Evolutionary conservation across 257 asterid genomes (phyloP).

Genomic region (Solanum acaule): DNA sequence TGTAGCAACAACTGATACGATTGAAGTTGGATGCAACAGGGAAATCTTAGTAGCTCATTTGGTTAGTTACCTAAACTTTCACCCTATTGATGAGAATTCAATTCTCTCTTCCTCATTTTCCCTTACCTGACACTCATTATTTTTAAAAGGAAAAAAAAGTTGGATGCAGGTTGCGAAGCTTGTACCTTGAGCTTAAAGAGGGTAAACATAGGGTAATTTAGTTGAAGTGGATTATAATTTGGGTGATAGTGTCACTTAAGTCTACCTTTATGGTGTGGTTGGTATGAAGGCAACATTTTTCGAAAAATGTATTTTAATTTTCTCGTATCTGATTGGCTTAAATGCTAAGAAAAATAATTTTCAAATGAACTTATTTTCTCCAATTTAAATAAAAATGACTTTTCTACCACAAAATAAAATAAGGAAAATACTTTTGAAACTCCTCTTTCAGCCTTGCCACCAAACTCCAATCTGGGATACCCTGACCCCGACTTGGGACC

Average conservation of each 20-base stretch:
- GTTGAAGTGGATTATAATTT: background rate
- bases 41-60: background rate
- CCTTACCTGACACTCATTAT: background rate
- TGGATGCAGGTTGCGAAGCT: background rate
- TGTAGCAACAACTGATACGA: background rate
- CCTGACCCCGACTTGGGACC: background rate
- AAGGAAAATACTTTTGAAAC: background rate
- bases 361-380: background rate
- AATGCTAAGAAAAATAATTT: background rate
- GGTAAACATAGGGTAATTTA: background rate
- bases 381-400: background rate
- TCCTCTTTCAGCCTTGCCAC: background rate
- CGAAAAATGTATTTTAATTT: background rate
- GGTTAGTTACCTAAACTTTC: background rate
- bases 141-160: background rate
- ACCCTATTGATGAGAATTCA: no score
- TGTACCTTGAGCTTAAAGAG: background rate
- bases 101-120: background rate
- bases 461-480: background rate
- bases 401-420: background rate
- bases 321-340: background rate
- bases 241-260: background rate
- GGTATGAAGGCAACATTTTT: background rate
- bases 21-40: background rate
- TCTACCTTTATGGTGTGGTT: background rate